Conservation (phyloP, 768 basidiomycete genomes). For the Boletus rex-veris region DNA sequence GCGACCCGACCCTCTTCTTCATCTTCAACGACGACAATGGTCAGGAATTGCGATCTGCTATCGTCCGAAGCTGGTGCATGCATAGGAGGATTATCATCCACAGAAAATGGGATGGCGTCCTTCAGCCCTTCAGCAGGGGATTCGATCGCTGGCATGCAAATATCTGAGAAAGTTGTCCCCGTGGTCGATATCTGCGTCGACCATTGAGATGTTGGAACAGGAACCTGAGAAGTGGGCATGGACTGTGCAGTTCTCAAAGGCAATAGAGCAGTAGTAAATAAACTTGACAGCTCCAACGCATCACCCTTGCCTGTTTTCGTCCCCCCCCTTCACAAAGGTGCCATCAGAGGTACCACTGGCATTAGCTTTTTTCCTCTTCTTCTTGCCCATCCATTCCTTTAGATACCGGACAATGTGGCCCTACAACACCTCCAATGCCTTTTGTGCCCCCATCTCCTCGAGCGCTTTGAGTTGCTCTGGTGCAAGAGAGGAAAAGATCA, state of each 20-base stretch:
- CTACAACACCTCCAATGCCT: conserved; percentile 85
- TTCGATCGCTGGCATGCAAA: conserved; percentile 4
- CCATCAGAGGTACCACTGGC: conserved; percentile 33
- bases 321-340: conserved; percentile 39
- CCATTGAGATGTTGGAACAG: neutral
- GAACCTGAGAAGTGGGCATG: neutral
- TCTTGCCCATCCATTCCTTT: conserved; percentile 60
- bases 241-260: conserved; percentile 23
- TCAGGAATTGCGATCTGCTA: conserved; percentile 42
- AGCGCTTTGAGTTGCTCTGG: conserved; percentile 69
- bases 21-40: conserved; percentile 55
- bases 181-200: neutral
- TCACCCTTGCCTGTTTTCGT: conserved; percentile 38
- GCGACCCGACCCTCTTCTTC: conserved; percentile 47
- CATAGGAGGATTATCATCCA: conserved; percentile 25
- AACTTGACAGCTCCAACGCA: conserved; percentile 26
- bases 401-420: conserved; percentile 80
- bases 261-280: conserved; percentile 48
- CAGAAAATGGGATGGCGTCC: conserved; percentile 17
- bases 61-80: conserved; percentile 31
- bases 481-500: conserved; percentile 76
- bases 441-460: conserved; percentile 76
- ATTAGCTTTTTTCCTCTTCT: conserved; percentile 38
- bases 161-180: conserved; percentile 7
- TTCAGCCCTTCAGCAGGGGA: conserved; percentile 4